These are phyloP conservation scores for Aspergillus taichungensis DNA, from an alignment of 495 filamentous ascomycete species.

Conservation along the genomic window DNA sequence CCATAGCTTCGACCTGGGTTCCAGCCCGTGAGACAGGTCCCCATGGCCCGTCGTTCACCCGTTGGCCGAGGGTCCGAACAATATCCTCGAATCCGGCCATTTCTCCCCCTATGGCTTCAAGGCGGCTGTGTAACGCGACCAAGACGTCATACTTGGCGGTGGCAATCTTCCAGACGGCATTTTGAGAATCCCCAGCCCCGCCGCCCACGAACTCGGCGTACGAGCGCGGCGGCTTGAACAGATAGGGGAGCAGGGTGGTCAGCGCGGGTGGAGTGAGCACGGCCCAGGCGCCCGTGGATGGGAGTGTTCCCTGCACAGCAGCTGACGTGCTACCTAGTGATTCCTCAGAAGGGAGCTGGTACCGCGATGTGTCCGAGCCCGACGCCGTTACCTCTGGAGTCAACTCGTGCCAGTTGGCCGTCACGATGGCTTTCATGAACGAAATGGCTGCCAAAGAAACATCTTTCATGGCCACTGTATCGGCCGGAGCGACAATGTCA, in stretches of 20 bases:
- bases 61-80: conserved; percentile 31
- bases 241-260: conserved; percentile 46
- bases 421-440: conserved; percentile 45
- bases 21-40: conserved; percentile 26
- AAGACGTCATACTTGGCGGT: conserved; percentile 51
- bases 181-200: conserved; percentile 48
- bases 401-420: conserved; percentile 44
- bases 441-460: conserved; percentile 46
- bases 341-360: conserved; percentile 35
- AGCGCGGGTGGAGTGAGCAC: conserved; percentile 45
- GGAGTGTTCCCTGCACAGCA: conserved; percentile 29
- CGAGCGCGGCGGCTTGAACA: conserved; percentile 49
- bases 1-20: conserved; percentile 29
- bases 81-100: conserved; percentile 36
- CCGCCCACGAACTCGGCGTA: conserved; percentile 52
- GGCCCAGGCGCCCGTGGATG: conserved; percentile 39
- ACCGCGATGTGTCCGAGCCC: conserved; percentile 22
- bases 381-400: conserved; percentile 13
- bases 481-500: conserved; percentile 43
- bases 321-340: conserved; percentile 28
- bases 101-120: conserved; percentile 23
- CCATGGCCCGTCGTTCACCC: conserved; percentile 37
- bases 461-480: conserved; percentile 51
- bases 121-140: conserved; percentile 29
- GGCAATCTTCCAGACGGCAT: conserved; percentile 50